Evolutionary conservation across 257 asterid species (phyloP).

Genomic region (Verbena officinalis): DNA sequence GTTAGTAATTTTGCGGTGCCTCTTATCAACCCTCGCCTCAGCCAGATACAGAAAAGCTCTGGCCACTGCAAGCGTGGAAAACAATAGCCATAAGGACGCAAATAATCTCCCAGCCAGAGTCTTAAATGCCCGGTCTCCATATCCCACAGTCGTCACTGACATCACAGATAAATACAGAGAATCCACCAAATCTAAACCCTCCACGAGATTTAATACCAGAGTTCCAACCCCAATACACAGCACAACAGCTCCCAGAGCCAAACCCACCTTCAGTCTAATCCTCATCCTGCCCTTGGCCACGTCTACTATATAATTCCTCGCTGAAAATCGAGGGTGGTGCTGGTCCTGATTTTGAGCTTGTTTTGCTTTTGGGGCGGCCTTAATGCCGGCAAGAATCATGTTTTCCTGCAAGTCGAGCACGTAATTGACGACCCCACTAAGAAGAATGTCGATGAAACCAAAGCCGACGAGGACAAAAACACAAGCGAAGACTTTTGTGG

Average conservation of each 20-base stretch:
- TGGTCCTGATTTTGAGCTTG: not conserved
- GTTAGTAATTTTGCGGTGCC: conserved; percentile 46
- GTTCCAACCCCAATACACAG: conserved; percentile 49
- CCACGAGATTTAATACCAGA: conserved; percentile 39
- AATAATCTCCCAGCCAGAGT: conserved; percentile 47
- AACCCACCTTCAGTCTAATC: conserved; percentile 49
- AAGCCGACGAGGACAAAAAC: conserved; percentile 56
- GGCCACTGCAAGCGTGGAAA: conserved; percentile 60
- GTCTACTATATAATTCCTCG: conserved; percentile 46
- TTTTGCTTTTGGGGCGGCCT: conserved; percentile 5
- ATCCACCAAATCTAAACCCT: conserved; percentile 45
- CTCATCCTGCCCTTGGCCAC: conserved; percentile 66
- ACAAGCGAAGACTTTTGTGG: conserved; percentile 50
- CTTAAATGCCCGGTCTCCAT: conserved; percentile 59
- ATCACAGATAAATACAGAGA: conserved; percentile 49
- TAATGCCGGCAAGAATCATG: conserved; percentile 41
- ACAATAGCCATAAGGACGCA: conserved; percentile 53
- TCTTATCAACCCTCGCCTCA: conserved; percentile 54
- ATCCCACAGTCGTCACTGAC: conserved; percentile 67
- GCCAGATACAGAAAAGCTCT: conserved; percentile 56
- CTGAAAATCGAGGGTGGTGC: conserved; percentile 13
- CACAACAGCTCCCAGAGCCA: conserved; percentile 52
- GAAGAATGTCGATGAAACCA: conserved; percentile 54
- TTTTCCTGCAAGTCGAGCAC: conserved; percentile 59
- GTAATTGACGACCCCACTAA: conserved; percentile 50